Conservation (phyloP, 371 early-diverging fungal genomes). For the Mucor saturninus region DNA sequence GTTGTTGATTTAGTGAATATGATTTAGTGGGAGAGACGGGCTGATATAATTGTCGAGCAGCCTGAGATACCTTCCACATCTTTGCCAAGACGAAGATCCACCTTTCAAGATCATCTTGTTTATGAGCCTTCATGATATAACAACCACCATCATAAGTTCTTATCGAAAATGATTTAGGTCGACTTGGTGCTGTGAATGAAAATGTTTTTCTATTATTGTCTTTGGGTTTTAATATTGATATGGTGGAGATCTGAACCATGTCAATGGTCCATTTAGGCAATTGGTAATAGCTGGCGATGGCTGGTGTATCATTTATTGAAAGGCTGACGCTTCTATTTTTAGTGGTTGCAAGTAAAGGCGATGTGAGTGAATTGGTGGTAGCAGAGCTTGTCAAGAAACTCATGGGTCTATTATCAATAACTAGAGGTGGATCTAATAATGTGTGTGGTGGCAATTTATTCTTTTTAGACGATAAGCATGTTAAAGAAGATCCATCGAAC, state of each 20-base stretch:
- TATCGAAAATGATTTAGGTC: slow-evolving; percentile 28
- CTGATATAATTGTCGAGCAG: background rate
- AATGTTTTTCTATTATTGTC: slow-evolving; percentile 1
- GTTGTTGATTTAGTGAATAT: background rate
- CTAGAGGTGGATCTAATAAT: background rate
- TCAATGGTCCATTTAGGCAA: slow-evolving; percentile 33
- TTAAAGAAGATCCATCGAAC: slow-evolving; percentile 35
- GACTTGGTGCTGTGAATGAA: slow-evolving; percentile 4
- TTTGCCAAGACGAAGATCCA: slow-evolving; percentile 41
- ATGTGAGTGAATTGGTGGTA: slow-evolving; percentile 7
- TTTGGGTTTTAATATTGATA: slow-evolving; percentile 25
- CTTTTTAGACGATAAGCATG: slow-evolving; percentile 33
- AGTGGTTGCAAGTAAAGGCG: slow-evolving; percentile 26
- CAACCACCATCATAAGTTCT: slow-evolving; percentile 25
- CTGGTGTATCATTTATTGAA: background rate
- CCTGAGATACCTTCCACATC: slow-evolving; percentile 26
- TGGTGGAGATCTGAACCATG: slow-evolving; percentile 29
- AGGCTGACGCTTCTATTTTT: slow-evolving; percentile 15
- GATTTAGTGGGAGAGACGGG: background rate
- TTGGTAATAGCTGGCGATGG: slow-evolving; percentile 27
- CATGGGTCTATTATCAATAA: background rate
- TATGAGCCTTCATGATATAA: slow-evolving; percentile 34
- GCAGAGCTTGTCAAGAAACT: background rate
- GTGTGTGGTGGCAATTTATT: slow-evolving; percentile 31
- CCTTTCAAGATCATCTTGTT: slow-evolving; percentile 34